Percentiles rank a stretch among this genome's conserved stretches.
These are phyloP conservation scores for Lichtheimia hyalospora DNA, from an alignment of 371 early-diverging fungal genomes.

Conservation along the genomic window DNA sequence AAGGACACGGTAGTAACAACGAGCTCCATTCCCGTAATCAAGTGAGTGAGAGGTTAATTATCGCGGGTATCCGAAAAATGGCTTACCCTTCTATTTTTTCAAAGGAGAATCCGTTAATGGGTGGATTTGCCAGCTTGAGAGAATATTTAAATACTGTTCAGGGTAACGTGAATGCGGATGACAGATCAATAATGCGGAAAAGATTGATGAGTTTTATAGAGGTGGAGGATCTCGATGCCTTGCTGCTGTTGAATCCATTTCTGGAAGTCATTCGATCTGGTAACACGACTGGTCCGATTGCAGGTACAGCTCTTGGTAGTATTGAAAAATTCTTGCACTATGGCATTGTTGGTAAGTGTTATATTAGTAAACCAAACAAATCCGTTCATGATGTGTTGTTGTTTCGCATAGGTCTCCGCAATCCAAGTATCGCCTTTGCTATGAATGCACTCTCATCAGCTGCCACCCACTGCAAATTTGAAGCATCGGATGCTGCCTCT, in stretches of 20 bases:
- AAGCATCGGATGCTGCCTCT: slow-evolving; percentile 87
- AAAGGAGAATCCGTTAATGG: slow-evolving; percentile 72
- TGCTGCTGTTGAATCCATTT: slow-evolving; percentile 84
- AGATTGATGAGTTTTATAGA: slow-evolving; percentile 19
- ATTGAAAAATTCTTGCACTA: slow-evolving; percentile 88
- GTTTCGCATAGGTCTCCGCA: slow-evolving; percentile 58
- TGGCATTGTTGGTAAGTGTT: slow-evolving; percentile 72
- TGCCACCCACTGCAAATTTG: slow-evolving; percentile 94
- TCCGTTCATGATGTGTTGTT: neutral
- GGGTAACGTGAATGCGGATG: slow-evolving; percentile 37
- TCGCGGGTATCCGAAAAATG: no score
- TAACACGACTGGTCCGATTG: slow-evolving; percentile 94
- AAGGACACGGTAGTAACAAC: slow-evolving; percentile 41
- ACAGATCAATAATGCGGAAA: neutral
- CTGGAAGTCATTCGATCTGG: slow-evolving; percentile 88
- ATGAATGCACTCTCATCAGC: slow-evolving; percentile 76
- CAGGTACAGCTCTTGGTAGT: slow-evolving; percentile 84
- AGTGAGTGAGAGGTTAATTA: slow-evolving; percentile 19
- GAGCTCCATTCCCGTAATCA: slow-evolving; percentile 42
- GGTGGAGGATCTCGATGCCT: slow-evolving; percentile 66
- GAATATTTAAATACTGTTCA: slow-evolving; percentile 60
- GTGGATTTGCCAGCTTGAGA: slow-evolving; percentile 70
- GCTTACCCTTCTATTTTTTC: neutral
- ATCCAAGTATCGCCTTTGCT: slow-evolving; percentile 66
- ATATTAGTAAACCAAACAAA: neutral